Evolutionary conservation across 2,329 filamentous ascomycete genomes (phyloP).

Genomic region (Epichloe gansuensis): DNA sequence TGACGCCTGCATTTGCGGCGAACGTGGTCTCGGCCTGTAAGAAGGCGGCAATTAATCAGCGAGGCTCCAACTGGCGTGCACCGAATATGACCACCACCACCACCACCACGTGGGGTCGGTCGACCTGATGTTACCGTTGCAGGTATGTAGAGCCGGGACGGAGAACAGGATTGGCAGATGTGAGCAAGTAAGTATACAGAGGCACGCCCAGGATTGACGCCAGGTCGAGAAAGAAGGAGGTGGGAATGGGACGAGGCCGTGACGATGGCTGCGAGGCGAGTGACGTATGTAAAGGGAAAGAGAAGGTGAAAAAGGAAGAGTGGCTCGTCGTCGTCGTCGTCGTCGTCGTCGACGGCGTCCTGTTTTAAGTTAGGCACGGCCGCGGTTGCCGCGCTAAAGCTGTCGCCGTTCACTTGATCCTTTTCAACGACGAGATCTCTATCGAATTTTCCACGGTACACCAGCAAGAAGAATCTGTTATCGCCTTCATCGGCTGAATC

Average conservation of each 20-base stretch:
- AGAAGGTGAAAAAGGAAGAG: neutral
- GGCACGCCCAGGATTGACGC: neutral
- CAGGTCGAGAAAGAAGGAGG: neutral
- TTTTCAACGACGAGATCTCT: too few relatives aligned
- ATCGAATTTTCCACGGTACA: too few relatives aligned
- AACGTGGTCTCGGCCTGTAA: conserved; percentile 16
- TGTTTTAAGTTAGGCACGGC: neutral
- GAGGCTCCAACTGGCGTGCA: conserved; percentile 5
- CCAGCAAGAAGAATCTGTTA: too few relatives aligned
- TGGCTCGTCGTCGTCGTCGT: neutral
- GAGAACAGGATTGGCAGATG: neutral
- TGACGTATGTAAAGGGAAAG: neutral
- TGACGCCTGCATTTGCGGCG: conserved; percentile 2
- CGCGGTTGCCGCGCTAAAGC: conserved; percentile 2
- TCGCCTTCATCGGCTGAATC: too few relatives aligned
- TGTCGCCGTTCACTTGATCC: neutral
- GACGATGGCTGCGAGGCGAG: neutral
- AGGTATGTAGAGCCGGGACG: neutral
- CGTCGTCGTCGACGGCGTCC: neutral
- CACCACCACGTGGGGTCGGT: neutral
- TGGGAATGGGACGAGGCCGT: neutral
- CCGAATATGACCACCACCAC: neutral
- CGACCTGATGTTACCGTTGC: neutral
- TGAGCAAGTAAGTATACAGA: neutral
- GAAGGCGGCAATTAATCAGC: conserved; percentile 24